phyloP scores from a whole-genome alignment of 805 yeast genomes.

The Metschnikowia gruessii region DNA sequence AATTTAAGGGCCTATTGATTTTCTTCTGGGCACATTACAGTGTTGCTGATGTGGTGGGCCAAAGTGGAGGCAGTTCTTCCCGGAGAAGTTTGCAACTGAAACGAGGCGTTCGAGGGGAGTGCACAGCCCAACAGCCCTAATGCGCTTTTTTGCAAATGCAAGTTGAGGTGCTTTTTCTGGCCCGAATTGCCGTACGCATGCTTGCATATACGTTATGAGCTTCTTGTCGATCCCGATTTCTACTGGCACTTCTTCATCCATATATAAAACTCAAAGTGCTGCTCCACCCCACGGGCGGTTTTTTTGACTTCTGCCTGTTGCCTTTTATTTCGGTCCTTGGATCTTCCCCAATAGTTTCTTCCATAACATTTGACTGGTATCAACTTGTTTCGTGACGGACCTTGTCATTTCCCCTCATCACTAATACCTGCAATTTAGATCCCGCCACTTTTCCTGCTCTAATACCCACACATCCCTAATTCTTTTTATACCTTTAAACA shows the following conservation, averaged over 20 bases:
- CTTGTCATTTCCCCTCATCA: background rate
- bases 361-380: background rate
- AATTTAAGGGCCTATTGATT: too few relatives aligned
- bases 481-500: too few relatives aligned
- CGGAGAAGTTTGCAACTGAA: background rate
- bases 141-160: slow-evolving; percentile 8
- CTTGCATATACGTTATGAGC: slow-evolving; percentile 10
- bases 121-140: slow-evolving; percentile 11
- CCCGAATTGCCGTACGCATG: slow-evolving; percentile 6
- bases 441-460: background rate
- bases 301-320: background rate
- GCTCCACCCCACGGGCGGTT: background rate
- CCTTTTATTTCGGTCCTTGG: background rate
- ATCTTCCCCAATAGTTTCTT: background rate
- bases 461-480: too few relatives aligned
- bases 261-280: slow-evolving; percentile 6
- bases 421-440: background rate
- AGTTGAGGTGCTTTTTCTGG: slow-evolving; percentile 3
- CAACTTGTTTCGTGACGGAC: too few relatives aligned
- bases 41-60: too few relatives aligned
- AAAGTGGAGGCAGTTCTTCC: too few relatives aligned
- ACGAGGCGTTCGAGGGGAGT: slow-evolving; percentile 9
- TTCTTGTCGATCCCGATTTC: slow-evolving; percentile 13
- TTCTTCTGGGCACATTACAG: too few relatives aligned
- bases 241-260: slow-evolving; percentile 1